Conservation (phyloP, 139 green algal species). For the Chlamydomonas schloesseri region DNA sequence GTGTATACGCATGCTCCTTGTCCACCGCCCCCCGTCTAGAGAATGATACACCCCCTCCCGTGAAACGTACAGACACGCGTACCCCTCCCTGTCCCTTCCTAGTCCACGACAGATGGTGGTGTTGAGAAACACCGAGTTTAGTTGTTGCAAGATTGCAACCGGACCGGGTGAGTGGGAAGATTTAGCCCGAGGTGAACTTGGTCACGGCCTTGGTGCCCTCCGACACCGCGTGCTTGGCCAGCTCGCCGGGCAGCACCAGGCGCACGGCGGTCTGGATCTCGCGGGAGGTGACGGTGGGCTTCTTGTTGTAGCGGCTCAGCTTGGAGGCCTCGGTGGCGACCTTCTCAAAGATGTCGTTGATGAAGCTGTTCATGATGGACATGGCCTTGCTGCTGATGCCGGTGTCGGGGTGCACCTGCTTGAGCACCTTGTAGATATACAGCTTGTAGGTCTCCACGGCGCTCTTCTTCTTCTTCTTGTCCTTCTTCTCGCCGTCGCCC, state of each 20-base stretch:
- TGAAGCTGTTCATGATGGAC: conserved; percentile 88
- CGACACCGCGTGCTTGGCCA: conserved; percentile 85
- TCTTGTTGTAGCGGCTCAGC: conserved; percentile 65
- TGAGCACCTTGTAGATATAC: conserved; percentile 99
- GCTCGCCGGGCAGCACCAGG: conserved; percentile 83
- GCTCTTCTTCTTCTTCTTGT: too few species aligned
- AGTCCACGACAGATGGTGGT: too few species aligned
- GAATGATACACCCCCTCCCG: too few species aligned
- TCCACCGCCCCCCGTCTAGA: too few species aligned
- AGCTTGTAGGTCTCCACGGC: conserved; percentile 95
- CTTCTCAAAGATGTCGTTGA: conserved; percentile 89
- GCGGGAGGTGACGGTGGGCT: conserved; percentile 49
- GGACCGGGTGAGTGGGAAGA: too few species aligned
- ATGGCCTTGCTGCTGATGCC: conserved; percentile 97
- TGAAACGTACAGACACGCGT: too few species aligned
- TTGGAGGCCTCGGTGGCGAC: conserved; percentile 81
- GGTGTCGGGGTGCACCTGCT: conserved; percentile 94
- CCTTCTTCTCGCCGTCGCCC: too few species aligned
- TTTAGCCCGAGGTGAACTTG: conserved; percentile 88
- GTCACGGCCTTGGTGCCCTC: conserved; percentile 93
- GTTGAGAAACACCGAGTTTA: too few species aligned
- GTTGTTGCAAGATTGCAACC: too few species aligned
- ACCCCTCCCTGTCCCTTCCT: too few species aligned
- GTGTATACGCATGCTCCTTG: too few species aligned
- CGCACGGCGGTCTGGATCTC: conserved; percentile 87